phyloP scores from a whole-genome alignment of 495 filamentous ascomycete species.

The Lasiosphaeriaceae sp. region DNA sequence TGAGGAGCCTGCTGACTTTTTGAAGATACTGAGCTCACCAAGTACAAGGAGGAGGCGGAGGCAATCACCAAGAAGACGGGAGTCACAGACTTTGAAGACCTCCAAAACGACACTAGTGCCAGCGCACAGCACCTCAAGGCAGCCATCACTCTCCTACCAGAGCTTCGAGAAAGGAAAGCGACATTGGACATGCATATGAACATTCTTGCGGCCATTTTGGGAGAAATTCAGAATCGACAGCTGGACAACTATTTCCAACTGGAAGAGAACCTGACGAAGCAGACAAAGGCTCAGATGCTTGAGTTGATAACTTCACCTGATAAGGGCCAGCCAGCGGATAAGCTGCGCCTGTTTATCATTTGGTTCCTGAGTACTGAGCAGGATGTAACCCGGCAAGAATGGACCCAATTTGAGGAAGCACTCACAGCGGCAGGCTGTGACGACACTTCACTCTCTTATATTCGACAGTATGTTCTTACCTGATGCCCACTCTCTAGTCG shows the following conservation, averaged over 20 bases:
- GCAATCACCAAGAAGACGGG: conserved; percentile 95
- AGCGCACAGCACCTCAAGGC: conserved; percentile 94
- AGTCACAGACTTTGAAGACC: conserved; percentile 85
- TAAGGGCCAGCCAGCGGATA: conserved; percentile 83
- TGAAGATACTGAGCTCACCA: conserved; percentile 63
- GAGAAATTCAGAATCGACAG: conserved; percentile 61
- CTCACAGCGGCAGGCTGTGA: conserved; percentile 70
- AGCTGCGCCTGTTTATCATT: conserved; percentile 90
- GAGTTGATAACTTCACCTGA: conserved; percentile 77
- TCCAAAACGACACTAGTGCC: conserved; percentile 82
- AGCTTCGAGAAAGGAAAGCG: conserved; percentile 86
- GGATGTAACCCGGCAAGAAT: conserved; percentile 75
- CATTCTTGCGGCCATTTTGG: conserved; percentile 28
- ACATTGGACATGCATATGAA: conserved; percentile 99
- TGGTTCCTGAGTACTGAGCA: conserved; percentile 97
- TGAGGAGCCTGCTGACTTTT: neutral
- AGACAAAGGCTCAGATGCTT: conserved; percentile 83
- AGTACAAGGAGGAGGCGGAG: conserved; percentile 92
- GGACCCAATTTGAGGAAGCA: conserved; percentile 84
- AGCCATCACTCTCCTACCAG: conserved; percentile 87
- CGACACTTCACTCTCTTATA: conserved; percentile 73
- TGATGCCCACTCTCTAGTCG: neutral
- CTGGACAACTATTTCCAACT: conserved; percentile 95
- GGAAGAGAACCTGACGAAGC: conserved; percentile 90
- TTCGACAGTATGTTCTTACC: conserved; percentile 63